Conservation (phyloP, 2,329 filamentous ascomycete species). For the Calcarisporium arbuscula region DNA sequence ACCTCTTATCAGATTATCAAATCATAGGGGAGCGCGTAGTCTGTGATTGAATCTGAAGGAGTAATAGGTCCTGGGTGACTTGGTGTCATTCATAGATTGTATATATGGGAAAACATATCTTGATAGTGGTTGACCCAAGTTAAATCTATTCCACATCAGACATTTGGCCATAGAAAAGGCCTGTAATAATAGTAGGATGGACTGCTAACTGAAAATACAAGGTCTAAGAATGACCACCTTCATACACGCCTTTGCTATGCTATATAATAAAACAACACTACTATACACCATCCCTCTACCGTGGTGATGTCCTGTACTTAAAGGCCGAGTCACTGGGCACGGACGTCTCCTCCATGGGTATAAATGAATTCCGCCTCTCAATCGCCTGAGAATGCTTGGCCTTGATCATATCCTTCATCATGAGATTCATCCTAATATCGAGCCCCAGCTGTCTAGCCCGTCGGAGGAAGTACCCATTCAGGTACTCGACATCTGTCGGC, state of each 20-base stretch:
- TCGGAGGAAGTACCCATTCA: conserved; percentile 81
- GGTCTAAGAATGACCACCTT: too few relatives aligned
- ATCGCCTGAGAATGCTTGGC: conserved; percentile 48
- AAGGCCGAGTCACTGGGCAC: conserved; percentile 16
- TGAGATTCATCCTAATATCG: conserved; percentile 64
- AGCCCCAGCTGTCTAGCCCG: conserved; percentile 68
- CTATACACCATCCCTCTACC: not conserved
- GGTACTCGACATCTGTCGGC: conserved; percentile 71
- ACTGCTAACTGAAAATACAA: too few relatives aligned
- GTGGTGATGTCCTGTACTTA: conserved; percentile 14
- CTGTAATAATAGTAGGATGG: too few relatives aligned
- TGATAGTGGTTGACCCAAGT: too few relatives aligned
- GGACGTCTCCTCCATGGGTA: conserved; percentile 30
- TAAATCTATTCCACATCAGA: too few relatives aligned
- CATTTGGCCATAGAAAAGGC: too few relatives aligned
- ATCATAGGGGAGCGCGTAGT: too few relatives aligned
- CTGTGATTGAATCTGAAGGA: too few relatives aligned
- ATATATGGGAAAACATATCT: too few relatives aligned
- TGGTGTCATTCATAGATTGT: too few relatives aligned
- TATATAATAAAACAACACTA: not conserved
- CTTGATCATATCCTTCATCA: conserved; percentile 66
- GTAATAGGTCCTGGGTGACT: too few relatives aligned
- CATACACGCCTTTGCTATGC: conserved; percentile 9
- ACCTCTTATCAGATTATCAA: too few relatives aligned
- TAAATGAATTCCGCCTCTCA: conserved; percentile 23